These are phyloP conservation scores for Mrakia frigida DNA, from an alignment of 768 basidiomycete species.

Conservation along the genomic window DNA sequence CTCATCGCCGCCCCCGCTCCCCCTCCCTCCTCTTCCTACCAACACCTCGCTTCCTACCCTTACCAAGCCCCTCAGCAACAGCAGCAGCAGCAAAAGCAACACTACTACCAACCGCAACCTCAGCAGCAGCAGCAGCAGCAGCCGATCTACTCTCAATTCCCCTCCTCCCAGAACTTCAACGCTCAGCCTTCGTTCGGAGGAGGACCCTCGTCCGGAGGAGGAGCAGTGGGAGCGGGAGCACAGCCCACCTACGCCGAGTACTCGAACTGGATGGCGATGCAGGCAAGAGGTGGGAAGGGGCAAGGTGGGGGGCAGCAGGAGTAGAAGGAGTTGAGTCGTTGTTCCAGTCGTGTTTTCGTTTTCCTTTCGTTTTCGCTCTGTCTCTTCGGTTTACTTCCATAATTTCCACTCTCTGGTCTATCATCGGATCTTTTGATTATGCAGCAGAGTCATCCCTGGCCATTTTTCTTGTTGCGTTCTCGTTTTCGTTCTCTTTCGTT, in stretches of 20 bases:
- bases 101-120: neutral
- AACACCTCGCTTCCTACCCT: slow-evolving; percentile 1
- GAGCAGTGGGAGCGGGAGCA: neutral
- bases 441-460: no score
- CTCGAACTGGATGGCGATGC: neutral
- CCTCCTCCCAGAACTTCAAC: neutral
- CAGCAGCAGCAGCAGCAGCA: neutral
- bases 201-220: neutral
- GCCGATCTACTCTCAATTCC: neutral
- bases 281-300: neutral
- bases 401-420: no score
- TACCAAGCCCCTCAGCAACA: neutral
- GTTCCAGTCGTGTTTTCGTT: no score
- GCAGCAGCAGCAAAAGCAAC: slow-evolving; percentile 2
- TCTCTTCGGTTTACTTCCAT: no score
- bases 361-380: no score
- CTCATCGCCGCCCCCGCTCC: neutral
- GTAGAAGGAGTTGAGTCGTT: no score
- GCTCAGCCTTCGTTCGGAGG: neutral
- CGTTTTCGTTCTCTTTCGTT: neutral
- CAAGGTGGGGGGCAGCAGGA: neutral
- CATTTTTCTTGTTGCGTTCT: no score
- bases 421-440: no score
- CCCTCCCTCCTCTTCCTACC: neutral
- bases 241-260: neutral